Evolutionary conservation across 2,329 filamentous ascomycete genomes (phyloP).

Genomic region (Botrytis pseudocinerea): DNA sequence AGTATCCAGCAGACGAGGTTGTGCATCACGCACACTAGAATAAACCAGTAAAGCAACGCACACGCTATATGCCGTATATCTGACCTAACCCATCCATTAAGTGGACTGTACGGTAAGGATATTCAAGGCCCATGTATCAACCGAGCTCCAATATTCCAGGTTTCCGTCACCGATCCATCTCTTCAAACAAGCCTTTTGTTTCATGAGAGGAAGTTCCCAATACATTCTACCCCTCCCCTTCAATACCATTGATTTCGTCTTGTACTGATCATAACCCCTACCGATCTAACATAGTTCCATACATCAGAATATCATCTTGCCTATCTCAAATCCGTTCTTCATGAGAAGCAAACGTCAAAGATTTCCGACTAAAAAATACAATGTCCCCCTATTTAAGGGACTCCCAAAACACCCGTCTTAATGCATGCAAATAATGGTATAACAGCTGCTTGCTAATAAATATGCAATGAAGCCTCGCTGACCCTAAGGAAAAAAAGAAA

Average conservation of each 20-base stretch:
- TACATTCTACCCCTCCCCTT: neutral
- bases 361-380: conserved; percentile 3
- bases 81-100: neutral
- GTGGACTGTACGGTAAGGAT: neutral
- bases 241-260: neutral
- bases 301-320: neutral
- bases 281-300: neutral
- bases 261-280: neutral
- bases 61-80: neutral
- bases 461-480: neutral
- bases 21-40: neutral
- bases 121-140: neutral
- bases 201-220: neutral
- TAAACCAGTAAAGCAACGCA: conserved; percentile 2
- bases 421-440: conserved; percentile 21
- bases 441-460: neutral
- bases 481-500: neutral
- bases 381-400: neutral
- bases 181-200: neutral
- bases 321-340: neutral
- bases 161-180: neutral
- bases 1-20: neutral
- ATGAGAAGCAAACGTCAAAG: neutral
- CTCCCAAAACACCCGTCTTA: conserved; percentile 20
- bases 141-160: neutral